phyloP scores from a whole-genome alignment of 2,329 filamentous ascomycete species.

The Botrytis fragariae region DNA sequence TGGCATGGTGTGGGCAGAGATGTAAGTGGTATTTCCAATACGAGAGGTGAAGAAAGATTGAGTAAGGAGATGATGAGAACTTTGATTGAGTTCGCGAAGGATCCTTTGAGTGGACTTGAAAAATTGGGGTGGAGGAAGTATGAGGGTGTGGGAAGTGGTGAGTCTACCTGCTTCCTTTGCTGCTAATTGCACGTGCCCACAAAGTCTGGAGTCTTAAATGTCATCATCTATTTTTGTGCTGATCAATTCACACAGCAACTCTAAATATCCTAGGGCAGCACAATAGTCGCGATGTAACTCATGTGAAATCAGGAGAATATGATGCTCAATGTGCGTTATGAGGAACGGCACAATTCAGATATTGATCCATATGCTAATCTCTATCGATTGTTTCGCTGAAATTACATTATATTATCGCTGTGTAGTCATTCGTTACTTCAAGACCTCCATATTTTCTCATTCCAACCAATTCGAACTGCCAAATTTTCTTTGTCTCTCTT shows the following conservation, averaged over 20 bases:
- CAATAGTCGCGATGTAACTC: not conserved
- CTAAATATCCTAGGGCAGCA: not conserved
- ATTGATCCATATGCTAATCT: not conserved
- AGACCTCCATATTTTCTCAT: not conserved
- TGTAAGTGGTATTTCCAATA: conserved; percentile 13
- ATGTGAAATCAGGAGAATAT: not conserved
- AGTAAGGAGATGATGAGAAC: not conserved
- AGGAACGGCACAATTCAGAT: too few species aligned
- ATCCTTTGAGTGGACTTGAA: not conserved
- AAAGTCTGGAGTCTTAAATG: not conserved
- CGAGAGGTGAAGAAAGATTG: not conserved
- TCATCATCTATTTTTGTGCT: not conserved
- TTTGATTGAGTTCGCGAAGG: not conserved
- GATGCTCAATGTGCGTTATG: not conserved
- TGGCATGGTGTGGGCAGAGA: conserved; percentile 3
- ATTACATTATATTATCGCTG: not conserved
- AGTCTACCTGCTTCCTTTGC: not conserved
- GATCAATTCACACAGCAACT: not conserved
- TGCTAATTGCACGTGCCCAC: not conserved
- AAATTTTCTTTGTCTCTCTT: not conserved
- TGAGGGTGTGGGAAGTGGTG: not conserved
- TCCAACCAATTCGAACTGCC: not conserved
- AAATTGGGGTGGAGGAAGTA: not conserved
- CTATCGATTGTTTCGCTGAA: not conserved
- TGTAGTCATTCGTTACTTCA: not conserved